phyloP scores from a whole-genome alignment of 352 stramenopile species.

The Globisporangium canariense region DNA sequence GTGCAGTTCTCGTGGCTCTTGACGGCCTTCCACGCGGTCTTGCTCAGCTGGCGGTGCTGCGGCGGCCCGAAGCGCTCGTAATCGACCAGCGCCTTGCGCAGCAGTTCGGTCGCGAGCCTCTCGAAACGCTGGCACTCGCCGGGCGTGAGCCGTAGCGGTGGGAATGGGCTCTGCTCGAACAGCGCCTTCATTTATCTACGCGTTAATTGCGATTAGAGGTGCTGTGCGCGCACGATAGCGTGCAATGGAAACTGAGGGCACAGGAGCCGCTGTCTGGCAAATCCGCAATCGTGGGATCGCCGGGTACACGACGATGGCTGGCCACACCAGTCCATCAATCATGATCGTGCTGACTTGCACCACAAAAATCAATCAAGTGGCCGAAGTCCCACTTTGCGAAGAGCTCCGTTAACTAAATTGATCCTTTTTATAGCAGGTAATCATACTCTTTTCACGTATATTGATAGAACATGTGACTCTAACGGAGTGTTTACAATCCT shows the following conservation, averaged over 20 bases:
- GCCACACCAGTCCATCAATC: not conserved
- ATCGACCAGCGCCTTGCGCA: constrained; percentile 25
- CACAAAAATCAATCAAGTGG: not conserved
- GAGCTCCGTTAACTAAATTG: not conserved
- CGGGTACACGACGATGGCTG: not conserved
- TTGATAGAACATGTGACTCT: not conserved
- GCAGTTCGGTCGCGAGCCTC: constrained; percentile 21
- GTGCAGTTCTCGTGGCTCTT: constrained; percentile 18
- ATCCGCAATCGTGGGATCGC: not conserved
- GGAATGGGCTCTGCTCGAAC: constrained; percentile 20
- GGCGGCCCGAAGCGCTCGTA: constrained; percentile 20
- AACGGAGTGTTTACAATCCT: not conserved
- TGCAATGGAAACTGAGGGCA: not conserved
- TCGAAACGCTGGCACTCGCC: constrained; percentile 18
- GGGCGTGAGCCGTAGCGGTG: constrained; percentile 19
- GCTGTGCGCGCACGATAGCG: not conserved
- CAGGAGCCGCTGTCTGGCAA: not conserved
- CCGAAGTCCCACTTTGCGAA: not conserved
- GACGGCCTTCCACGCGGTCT: constrained; percentile 17
- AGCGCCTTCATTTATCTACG: constrained; percentile 5
- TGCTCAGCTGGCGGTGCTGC: constrained; percentile 11
- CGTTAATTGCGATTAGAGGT: not conserved
- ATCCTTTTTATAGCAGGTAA: not conserved
- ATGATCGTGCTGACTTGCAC: not conserved
- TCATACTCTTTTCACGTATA: not conserved